Conservation (phyloP, 2,329 filamentous ascomycete species). For the Aspergillus sp. region DNA sequence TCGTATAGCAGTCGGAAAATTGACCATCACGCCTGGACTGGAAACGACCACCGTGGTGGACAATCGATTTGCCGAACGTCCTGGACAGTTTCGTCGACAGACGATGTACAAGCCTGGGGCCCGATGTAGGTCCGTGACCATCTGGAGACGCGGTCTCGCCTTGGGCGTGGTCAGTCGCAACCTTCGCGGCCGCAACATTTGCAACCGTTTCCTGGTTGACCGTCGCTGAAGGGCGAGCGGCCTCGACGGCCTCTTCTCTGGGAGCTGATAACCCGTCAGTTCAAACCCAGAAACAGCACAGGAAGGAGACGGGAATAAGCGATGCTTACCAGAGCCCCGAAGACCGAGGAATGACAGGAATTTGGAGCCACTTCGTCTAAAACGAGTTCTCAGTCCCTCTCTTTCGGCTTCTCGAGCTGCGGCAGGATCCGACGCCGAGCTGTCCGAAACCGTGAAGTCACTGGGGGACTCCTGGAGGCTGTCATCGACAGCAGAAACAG, state of each 20-base stretch:
- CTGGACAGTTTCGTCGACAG: constrained; percentile 30
- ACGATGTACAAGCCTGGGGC: constrained; percentile 21
- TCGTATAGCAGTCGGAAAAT: constrained; percentile 10
- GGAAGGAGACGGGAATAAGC: neutral
- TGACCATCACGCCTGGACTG: constrained; percentile 25
- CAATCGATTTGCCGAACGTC: constrained; percentile 31
- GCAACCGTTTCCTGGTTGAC: too few species aligned
- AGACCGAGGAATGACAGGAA: constrained; percentile 28
- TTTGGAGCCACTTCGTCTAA: constrained; percentile 29
- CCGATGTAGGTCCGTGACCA: constrained; percentile 13
- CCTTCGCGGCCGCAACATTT: too few species aligned
- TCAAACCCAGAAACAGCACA: neutral
- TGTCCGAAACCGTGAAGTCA: constrained; percentile 17
- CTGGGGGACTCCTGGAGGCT: constrained; percentile 9
- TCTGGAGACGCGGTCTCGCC: too few species aligned
- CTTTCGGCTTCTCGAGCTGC: constrained; percentile 8
- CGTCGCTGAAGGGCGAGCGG: neutral
- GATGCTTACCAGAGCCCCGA: constrained; percentile 19
- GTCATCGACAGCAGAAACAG: constrained; percentile 5
- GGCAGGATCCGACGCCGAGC: constrained; percentile 13
- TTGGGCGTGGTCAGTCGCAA: too few species aligned
- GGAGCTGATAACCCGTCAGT: neutral
- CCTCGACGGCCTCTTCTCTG: constrained; percentile 2
- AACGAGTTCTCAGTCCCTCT: constrained; percentile 19
- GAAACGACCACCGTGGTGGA: constrained; percentile 30